A percentile compares a stretch with the other conserved stretches of the same genome.
Evolutionary conservation across 352 stramenopile species (phyloP).

Genomic region (Pythium graminicola): DNA sequence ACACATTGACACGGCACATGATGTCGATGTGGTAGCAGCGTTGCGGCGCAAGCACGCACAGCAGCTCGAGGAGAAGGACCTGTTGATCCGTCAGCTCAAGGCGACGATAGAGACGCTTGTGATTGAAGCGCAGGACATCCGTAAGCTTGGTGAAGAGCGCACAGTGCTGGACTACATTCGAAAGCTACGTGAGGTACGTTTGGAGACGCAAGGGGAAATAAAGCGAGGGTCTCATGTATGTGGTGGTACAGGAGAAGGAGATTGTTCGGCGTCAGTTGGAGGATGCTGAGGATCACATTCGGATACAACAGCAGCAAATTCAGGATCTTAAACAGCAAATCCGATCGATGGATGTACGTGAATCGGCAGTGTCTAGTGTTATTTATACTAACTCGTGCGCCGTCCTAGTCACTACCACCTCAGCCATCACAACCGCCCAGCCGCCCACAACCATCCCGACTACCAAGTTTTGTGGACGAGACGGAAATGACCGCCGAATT

Average conservation of each 20-base stretch:
- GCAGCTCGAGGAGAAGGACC: slow-evolving; percentile 79
- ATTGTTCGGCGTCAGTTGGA: slow-evolving; percentile 60
- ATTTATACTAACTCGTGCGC: too few relatives aligned
- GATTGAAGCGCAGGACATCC: slow-evolving; percentile 62
- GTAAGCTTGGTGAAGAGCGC: slow-evolving; percentile 72
- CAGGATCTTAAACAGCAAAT: slow-evolving; percentile 71
- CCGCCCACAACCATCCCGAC: too few relatives aligned
- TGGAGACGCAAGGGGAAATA: background rate
- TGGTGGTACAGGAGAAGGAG: slow-evolving; percentile 41
- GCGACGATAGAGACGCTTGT: slow-evolving; percentile 74
- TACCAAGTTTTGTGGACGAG: too few relatives aligned
- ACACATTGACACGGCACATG: too few relatives aligned
- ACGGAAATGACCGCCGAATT: background rate
- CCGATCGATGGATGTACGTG: slow-evolving; percentile 30
- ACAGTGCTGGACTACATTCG: slow-evolving; percentile 81
- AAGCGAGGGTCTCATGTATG: background rate
- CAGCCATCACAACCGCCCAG: background rate
- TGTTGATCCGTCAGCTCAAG: slow-evolving; percentile 73
- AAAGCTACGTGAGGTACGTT: slow-evolving; percentile 57
- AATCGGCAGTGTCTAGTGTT: too few relatives aligned
- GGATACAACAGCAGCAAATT: slow-evolving; percentile 69
- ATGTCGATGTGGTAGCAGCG: background rate
- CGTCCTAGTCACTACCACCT: background rate
- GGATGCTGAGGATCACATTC: slow-evolving; percentile 72
- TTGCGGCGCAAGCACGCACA: slow-evolving; percentile 27